These are phyloP conservation scores for Pharus latifolius DNA, from an alignment of 176 grass and related monocot genomes.

Conservation along the genomic window DNA sequence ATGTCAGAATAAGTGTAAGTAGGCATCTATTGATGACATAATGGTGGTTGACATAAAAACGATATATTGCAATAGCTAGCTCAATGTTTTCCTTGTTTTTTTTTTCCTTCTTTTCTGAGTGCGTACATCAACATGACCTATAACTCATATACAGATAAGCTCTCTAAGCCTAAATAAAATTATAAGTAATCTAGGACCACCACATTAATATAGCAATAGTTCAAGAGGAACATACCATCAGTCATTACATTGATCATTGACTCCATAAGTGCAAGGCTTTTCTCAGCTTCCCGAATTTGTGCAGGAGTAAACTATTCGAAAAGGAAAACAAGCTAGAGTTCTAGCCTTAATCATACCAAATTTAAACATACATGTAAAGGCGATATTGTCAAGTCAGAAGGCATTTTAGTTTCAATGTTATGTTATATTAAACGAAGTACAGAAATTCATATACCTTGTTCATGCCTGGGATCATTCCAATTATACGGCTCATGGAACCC, in stretches of 20 bases:
- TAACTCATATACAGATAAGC: no score
- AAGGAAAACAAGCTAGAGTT: neutral
- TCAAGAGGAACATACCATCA: conserved; percentile 30
- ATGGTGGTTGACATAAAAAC: neutral
- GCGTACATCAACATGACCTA: no score
- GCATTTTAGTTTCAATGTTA: neutral
- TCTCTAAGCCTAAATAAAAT: neutral
- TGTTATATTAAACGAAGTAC: no score
- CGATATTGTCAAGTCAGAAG: neutral
- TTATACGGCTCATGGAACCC: conserved; percentile 51
- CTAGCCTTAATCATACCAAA: neutral
- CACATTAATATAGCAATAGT: neutral
- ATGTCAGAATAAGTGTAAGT: neutral
- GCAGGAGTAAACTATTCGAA: conserved; percentile 69
- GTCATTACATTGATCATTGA: conserved; percentile 95
- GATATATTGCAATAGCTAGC: no score
- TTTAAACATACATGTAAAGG: neutral
- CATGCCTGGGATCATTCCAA: conserved; percentile 59
- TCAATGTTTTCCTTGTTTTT: no score
- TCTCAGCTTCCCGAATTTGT: conserved; percentile 94
- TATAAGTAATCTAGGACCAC: neutral
- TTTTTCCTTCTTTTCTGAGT: neutral
- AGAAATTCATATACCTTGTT: conserved; percentile 32
- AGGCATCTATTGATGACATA: neutral
- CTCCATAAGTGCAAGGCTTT: conserved; percentile 75